phyloP scores from a whole-genome alignment of 768 basidiomycete species.

The Psilocybe subaeruginosa region DNA sequence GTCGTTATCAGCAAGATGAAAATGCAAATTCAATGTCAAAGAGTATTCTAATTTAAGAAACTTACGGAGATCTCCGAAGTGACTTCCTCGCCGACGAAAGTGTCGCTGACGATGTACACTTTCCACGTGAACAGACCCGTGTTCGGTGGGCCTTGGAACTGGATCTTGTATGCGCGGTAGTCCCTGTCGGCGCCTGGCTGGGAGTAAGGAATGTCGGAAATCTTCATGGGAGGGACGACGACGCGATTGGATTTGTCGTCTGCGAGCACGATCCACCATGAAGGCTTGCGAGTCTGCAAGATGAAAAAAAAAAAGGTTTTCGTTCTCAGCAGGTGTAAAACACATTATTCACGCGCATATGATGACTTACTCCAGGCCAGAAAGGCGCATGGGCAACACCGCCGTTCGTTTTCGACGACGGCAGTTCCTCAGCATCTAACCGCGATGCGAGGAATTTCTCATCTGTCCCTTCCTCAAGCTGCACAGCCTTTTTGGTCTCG shows the following conservation, averaged over 20 bases:
- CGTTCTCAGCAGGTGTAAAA: not conserved
- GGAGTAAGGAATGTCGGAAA: constrained; percentile 78
- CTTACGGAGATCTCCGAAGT: constrained; percentile 72
- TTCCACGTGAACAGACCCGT: constrained; percentile 90
- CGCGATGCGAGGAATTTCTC: constrained; percentile 69
- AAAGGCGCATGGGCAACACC: constrained; percentile 84
- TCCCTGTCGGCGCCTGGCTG: constrained; percentile 50
- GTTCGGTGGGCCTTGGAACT: constrained; percentile 92
- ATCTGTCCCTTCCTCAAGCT: constrained; percentile 62
- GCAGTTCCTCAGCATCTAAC: constrained; percentile 64
- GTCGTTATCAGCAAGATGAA: too few relatives aligned
- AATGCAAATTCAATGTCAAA: not conserved
- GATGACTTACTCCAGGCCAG: constrained; percentile 79
- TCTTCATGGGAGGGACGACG: constrained; percentile 84
- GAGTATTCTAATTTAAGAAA: constrained; percentile 14
- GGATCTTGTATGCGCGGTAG: constrained; percentile 85
- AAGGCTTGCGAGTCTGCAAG: constrained; percentile 79
- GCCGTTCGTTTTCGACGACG: constrained; percentile 42
- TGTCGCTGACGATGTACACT: constrained; percentile 84
- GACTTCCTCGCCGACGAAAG: constrained; percentile 82
- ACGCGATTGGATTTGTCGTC: constrained; percentile 85
- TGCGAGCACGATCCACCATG: constrained; percentile 91
- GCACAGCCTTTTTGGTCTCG: constrained; percentile 48
- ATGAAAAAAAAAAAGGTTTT: not conserved
- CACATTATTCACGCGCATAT: not conserved